Conservation (phyloP, 768 basidiomycete species). For the Dioszegia crocea region DNA sequence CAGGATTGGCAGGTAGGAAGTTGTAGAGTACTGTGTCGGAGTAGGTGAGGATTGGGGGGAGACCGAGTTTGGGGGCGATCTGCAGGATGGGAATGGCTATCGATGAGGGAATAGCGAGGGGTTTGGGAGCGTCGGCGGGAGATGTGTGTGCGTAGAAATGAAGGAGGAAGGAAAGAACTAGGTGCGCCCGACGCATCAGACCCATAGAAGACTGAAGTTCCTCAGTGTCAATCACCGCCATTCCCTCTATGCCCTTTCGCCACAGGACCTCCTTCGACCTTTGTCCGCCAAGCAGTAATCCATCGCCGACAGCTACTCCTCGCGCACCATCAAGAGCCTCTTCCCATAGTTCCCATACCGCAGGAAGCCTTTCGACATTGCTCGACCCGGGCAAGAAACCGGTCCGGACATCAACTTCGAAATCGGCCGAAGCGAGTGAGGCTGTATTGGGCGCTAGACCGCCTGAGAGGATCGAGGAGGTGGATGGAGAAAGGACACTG, state of each 20-base stretch:
- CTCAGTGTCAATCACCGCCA: slow-evolving; percentile 64
- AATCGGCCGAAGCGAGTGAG: slow-evolving; percentile 76
- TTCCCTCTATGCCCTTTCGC: slow-evolving; percentile 66
- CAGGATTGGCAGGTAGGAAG: slow-evolving; percentile 44
- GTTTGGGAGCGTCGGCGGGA: slow-evolving; percentile 35
- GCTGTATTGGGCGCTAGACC: slow-evolving; percentile 55
- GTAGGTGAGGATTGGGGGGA: slow-evolving; percentile 85
- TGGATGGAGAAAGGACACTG: slow-evolving; percentile 18
- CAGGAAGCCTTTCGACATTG: slow-evolving; percentile 63
- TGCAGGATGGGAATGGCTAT: slow-evolving; percentile 68
- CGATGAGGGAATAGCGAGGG: slow-evolving; percentile 64
- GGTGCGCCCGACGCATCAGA: slow-evolving; percentile 74
- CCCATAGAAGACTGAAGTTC: slow-evolving; percentile 59
- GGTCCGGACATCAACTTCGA: slow-evolving; percentile 83
- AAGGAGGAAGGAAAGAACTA: slow-evolving; percentile 80
- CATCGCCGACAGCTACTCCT: slow-evolving; percentile 30
- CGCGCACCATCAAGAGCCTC: slow-evolving; percentile 52
- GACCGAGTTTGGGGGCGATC: slow-evolving; percentile 64
- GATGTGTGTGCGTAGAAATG: slow-evolving; percentile 77
- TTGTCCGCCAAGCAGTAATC: slow-evolving; percentile 30
- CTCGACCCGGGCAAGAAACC: slow-evolving; percentile 85
- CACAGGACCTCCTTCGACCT: slow-evolving; percentile 58
- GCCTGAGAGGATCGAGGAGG: slow-evolving; percentile 31
- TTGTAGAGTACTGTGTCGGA: slow-evolving; percentile 91
- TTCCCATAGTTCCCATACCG: slow-evolving; percentile 72